Base-by-base conservation (phyloP, 345 rosid species). In the Linum tenue region DNA sequence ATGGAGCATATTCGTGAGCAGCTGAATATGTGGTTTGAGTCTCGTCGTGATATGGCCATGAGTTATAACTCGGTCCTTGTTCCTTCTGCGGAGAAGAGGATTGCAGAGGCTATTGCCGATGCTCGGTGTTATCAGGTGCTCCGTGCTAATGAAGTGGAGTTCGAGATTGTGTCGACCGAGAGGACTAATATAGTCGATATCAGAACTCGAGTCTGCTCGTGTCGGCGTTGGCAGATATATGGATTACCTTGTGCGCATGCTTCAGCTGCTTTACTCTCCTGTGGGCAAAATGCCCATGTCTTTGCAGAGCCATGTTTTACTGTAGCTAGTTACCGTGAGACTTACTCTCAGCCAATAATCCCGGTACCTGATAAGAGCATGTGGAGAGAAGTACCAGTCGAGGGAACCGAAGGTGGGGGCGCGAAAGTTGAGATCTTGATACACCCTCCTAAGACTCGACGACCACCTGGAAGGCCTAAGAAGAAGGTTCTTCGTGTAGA, bases 391-490 rank as follows among this genome's bases (percentile, higher is more conserved):
- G 31, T 22, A 48, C 71, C 64, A 39, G 88, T 86, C 39, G 88
- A 83, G 70, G 92, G 83, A 68, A 76, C 76, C 12, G 85, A 80
- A 51, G 76, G 76, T 53, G 85, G 88, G 48, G 87, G 83, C 22
- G 80, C 84, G 37, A 83, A 78, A 75, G 80, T 78, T 51, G 96
- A 86, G 58, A 76, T 80, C n/a, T 63, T 61, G 0, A 81, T 95
- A 62, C 77, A 85, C 7, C 96, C 96, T 0, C 99, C 99, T 40
- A 91, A 87, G 69, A 89, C 85, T 65, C 94, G 99, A 39, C 87
- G 99, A 44, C 99, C 99, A 3, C 99, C 98, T 3, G 99, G 99
- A 38, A 80, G 99, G 73, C 97, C 99, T 1, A 95, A 89, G 73
- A 95, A 87, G 91, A 95, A 91, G 83, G 90, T 91, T 66, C 90